Percentiles rank a stretch among this genome's conserved stretches.
Evolutionary conservation across 352 stramenopile genomes (phyloP).

Genomic region (Pythium monospermum): DNA sequence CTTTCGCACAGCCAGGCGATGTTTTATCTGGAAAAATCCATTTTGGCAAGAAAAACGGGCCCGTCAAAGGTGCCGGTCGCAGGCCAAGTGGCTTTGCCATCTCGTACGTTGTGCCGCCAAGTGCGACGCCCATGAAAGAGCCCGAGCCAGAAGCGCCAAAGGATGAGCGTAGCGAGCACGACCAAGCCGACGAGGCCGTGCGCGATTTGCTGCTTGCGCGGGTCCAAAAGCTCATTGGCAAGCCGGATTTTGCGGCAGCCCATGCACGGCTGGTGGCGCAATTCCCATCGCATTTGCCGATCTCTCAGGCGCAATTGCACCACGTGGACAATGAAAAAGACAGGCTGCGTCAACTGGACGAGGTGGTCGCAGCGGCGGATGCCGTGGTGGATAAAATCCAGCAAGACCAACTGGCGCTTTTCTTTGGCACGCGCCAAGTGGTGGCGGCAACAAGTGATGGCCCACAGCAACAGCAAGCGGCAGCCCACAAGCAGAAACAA

Average conservation of each 20-base stretch:
- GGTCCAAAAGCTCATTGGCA: constrained; percentile 64
- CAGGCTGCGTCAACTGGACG: constrained; percentile 32
- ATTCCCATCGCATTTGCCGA: constrained; percentile 52
- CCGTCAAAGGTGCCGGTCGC: constrained; percentile 50
- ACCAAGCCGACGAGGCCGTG: constrained; percentile 64
- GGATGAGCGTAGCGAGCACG: constrained; percentile 64
- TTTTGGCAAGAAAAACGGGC: constrained; percentile 71
- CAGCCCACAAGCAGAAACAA: constrained; percentile 61
- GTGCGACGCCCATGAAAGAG: constrained; percentile 48
- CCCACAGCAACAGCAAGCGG: too few relatives aligned
- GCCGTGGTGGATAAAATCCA: constrained; percentile 55
- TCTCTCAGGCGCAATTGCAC: constrained; percentile 65
- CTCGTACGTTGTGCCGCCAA: constrained; percentile 67
- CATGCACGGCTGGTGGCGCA: constrained; percentile 47
- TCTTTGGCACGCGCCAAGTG: constrained; percentile 65
- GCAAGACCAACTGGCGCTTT: constrained; percentile 58
- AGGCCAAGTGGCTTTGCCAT: constrained; percentile 68
- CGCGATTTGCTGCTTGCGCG: constrained; percentile 65
- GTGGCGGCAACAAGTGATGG: constrained; percentile 46
- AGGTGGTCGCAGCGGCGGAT: constrained; percentile 54
- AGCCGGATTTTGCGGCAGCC: constrained; percentile 49
- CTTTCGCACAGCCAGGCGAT: constrained; percentile 48
- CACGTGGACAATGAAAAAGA: constrained; percentile 63
- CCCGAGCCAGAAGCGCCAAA: constrained; percentile 58
- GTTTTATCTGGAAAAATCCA: constrained; percentile 59